A percentile compares a stretch with the other conserved stretches of the same genome.
Evolutionary conservation across 1,139 yeast genomes (phyloP).

Genomic region (Geotrichum carabidarum): DNA sequence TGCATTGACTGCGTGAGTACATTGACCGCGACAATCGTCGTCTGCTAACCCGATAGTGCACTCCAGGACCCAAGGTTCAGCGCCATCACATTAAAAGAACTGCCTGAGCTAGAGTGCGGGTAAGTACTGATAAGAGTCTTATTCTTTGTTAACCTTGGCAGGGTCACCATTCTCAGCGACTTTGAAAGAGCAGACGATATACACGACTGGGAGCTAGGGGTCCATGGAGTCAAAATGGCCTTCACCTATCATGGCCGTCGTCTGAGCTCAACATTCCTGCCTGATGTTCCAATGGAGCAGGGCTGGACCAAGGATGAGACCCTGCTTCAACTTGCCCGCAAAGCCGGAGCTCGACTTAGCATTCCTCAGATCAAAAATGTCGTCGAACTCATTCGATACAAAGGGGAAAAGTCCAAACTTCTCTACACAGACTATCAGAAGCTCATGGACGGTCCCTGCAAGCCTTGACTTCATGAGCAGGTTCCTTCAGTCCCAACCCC

Average conservation of each 20-base stretch:
- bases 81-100: slow-evolving; percentile 56
- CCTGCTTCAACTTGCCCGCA: slow-evolving; percentile 59
- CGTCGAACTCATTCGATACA: slow-evolving; percentile 29
- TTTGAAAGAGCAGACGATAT: slow-evolving; percentile 51
- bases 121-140: slow-evolving; percentile 8
- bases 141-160: too few species aligned
- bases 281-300: slow-evolving; percentile 87
- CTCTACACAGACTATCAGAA: slow-evolving; percentile 31
- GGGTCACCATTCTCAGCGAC: slow-evolving; percentile 59
- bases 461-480: too few species aligned
- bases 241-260: slow-evolving; percentile 39
- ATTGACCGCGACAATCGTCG: background rate
- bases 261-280: slow-evolving; percentile 74
- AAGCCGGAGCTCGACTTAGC: slow-evolving; percentile 50
- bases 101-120: slow-evolving; percentile 47
- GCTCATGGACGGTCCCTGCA: background rate
- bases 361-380: background rate
- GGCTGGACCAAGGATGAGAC: slow-evolving; percentile 76
- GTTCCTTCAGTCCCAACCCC: slow-evolving; percentile 1
- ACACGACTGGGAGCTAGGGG: slow-evolving; percentile 75
- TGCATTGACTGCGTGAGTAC: slow-evolving; percentile 51
- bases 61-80: slow-evolving; percentile 71
- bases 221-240: slow-evolving; percentile 68
- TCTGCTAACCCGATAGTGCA: slow-evolving; percentile 39
- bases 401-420: slow-evolving; percentile 34